Evolutionary conservation across 257 asterid species (phyloP), one percentile per base, ranked within the genome.

Genomic region (Fraxinus pennsylvanica): DNA sequence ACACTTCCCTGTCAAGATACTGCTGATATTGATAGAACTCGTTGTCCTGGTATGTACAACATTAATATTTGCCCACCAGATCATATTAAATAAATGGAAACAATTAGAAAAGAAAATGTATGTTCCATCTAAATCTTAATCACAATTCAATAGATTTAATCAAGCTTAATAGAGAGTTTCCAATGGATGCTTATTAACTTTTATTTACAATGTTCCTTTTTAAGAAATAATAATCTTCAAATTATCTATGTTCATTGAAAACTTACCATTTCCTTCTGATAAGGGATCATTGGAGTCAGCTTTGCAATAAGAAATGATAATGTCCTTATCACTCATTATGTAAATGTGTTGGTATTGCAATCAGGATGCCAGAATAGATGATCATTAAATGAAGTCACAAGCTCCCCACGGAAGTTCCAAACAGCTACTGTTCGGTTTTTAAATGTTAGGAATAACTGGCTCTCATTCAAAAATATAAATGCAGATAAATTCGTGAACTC

Each of bases 401-500:
- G 94, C 90, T 95, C 98, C 77, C 99, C 99, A 21, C 99, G 84
- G 86, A 95, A 95, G 92, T 95, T 95, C 99, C 99, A 95, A 74
- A 95, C 98, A 69, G 99, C 97, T 25, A 95, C 99, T 1, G 97
- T 90, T 74, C 99, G 88, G 76, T n/a, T 93, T 90, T 89, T 87
- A 81, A 95, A 95, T 12, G 99, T 95, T 87, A 95, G 82, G 86
- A 95, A 95, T 63, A 95, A 83, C 79, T 95, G 99, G 81, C 93
- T 95, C 89, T 95, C 99, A 36, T 95, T 93, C 72, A 95, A 85
- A 86, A 95, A 95, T 87, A 95, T 95, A 80, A 95, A 95, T 25
- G 99, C 99, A 9, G 99, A 95, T 6, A 98, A 98, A 77, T 98
- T 96, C 99, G 92, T 93, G 92, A 96, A 93, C 71, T 96, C 97